These are phyloP conservation scores for Geotrichum macrosporum DNA, from an alignment of 1,139 yeast species.

Conservation along the genomic window DNA sequence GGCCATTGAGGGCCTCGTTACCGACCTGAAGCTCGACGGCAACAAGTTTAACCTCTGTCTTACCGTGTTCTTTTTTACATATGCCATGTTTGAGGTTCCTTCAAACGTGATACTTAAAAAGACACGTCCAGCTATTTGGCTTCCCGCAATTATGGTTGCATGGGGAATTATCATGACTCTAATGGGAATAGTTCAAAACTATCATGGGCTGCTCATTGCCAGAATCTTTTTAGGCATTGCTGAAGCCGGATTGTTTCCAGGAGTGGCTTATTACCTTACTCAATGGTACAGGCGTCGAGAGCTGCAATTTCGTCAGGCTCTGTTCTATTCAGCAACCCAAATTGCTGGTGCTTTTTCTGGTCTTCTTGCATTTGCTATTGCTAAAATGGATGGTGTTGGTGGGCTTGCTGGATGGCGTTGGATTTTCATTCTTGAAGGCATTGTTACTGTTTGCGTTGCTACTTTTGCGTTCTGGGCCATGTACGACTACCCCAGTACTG, in stretches of 20 bases:
- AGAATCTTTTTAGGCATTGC: conserved; percentile 37
- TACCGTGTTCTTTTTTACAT: conserved; percentile 57
- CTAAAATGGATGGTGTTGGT: conserved; percentile 27
- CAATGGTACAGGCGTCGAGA: conserved; percentile 37
- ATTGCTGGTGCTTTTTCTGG: conserved; percentile 32
- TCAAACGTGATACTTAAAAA: conserved; percentile 50
- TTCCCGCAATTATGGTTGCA: conserved; percentile 46
- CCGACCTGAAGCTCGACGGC: conserved; percentile 39
- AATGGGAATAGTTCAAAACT: conserved; percentile 44
- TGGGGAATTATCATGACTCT: conserved; percentile 47
- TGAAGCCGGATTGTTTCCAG: conserved; percentile 33
- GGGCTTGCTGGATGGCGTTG: conserved; percentile 17
- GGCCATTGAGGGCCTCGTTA: conserved; percentile 54
- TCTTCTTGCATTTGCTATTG: conserved; percentile 39
- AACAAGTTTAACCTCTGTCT: conserved; percentile 51
- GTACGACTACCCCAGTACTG: conserved; percentile 49
- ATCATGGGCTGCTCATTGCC: conserved; percentile 44
- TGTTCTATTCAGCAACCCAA: conserved; percentile 46
- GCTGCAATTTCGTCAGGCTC: conserved; percentile 50
- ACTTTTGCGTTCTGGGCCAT: conserved; percentile 44
- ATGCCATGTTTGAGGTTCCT: conserved; percentile 51
- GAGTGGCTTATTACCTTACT: conserved; percentile 31
- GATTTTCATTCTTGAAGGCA: conserved; percentile 18
- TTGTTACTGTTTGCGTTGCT: conserved; percentile 13
- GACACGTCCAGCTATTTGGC: conserved; percentile 52